Evolutionary conservation across 345 rosid species (phyloP), one percentile per base, ranked within the genome.

Genomic region (Camelina laxa): DNA sequence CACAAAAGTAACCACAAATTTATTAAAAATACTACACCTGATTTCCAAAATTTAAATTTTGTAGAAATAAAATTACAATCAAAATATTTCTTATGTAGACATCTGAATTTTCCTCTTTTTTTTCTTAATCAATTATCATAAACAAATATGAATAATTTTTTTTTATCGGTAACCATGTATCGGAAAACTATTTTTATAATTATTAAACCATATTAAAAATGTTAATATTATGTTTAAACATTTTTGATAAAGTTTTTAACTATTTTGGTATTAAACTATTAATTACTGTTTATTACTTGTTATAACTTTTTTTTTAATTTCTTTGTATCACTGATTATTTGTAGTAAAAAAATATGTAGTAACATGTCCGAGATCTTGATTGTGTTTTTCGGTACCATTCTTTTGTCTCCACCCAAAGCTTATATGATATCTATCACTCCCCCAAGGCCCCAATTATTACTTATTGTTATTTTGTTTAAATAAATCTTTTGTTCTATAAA

Each of bases 321-420:
- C 9, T 38, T 38, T 38, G 39, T 36, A 9, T 36, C 10, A 36
- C 41, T 36, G 10, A 38, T 38, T 9, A 0, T 38, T 9, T 38
- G 10, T 38, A 2, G 12, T 11, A 39, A 39, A 39, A 10, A 42
- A 51, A 67, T 74, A 67, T 56, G 63, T 61, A 24, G 59, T 70
- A 67, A 67, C 77, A 55, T 79, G 86, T 76, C 78, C 69, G 45
- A 75, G 76, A 67, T 73, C 69, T 65, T 67, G 82, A 80, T 19
- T 70, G 78, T 19, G 70, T 70, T 44, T 44, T 81, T 39, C 21
- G 74, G 80, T 76, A 57, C 83, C 64, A 65, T 72, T 61, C 74
- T 75, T 75, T 68, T 72, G 85, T 74, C 80, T 79, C 79, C 41
- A 69, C 79, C 71, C 56, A 72, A 71, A 67, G 69, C 60, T 27